Conservation (phyloP, 2,329 filamentous ascomycete species). For the Sphaerulina populicola region DNA sequence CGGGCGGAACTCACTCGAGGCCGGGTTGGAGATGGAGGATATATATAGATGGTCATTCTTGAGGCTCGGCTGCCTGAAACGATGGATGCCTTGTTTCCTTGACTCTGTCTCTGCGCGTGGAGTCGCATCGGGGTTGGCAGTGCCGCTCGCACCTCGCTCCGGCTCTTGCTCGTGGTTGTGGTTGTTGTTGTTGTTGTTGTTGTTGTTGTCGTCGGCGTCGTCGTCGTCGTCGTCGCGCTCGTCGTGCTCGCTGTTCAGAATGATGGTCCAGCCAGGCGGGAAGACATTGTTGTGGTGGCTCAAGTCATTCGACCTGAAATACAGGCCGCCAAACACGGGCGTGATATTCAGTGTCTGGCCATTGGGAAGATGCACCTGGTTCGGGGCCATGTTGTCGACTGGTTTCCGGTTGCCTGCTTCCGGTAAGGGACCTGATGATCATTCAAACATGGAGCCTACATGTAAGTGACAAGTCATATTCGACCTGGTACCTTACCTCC, state of each 20-base stretch:
- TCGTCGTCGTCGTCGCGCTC: conserved; percentile 34
- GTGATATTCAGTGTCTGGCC: conserved; percentile 74
- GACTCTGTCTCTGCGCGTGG: conserved; percentile 18
- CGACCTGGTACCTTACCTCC: not conserved
- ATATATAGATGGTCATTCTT: conserved; percentile 79
- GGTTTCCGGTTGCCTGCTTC: not conserved
- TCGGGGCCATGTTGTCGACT: conserved; percentile 33
- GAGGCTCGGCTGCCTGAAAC: conserved; percentile 67
- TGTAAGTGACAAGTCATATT: not conserved
- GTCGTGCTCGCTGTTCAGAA: conserved; percentile 58
- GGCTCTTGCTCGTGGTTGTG: conserved; percentile 27
- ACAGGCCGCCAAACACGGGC: conserved; percentile 83
- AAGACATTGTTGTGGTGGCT: conserved; percentile 61
- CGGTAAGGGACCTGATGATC: not conserved
- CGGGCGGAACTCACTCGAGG: conserved; percentile 69
- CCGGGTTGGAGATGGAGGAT: conserved; percentile 80
- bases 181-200: too few species aligned
- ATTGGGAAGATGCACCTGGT: conserved; percentile 67
- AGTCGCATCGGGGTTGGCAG: conserved; percentile 11
- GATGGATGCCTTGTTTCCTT: conserved; percentile 44
- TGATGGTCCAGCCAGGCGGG: conserved; percentile 82
- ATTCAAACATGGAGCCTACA: not conserved
- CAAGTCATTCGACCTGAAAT: conserved; percentile 76
- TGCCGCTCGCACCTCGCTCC: conserved; percentile 11
- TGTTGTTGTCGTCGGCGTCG: conserved; percentile 46